phyloP scores from a whole-genome alignment of 2,329 filamentous ascomycete species.

The Epichloe uncinata region DNA sequence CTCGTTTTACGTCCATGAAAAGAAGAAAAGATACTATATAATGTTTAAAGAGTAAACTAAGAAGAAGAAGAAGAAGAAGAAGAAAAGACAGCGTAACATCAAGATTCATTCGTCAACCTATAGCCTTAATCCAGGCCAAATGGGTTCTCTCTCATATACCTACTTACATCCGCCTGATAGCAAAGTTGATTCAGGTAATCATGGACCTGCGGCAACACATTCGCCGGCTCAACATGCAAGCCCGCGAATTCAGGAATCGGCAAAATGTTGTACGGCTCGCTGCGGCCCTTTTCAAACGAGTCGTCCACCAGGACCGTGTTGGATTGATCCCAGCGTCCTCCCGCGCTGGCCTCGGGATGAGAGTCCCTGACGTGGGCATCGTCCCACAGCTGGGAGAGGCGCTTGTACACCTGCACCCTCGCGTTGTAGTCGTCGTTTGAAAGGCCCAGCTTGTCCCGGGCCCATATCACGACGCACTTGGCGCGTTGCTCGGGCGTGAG shows the following conservation, averaged over 20 bases:
- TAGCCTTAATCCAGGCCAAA: constrained; percentile 29
- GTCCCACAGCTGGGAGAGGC: constrained; percentile 60
- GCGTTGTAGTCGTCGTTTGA: constrained; percentile 46
- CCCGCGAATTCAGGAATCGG: constrained; percentile 65
- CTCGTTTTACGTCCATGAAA: not conserved
- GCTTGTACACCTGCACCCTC: constrained; percentile 83
- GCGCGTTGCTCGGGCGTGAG: constrained; percentile 40
- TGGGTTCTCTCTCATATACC: constrained; percentile 39
- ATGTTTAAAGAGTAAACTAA: not conserved
- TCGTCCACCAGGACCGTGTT: constrained; percentile 92
- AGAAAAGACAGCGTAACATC: not conserved
- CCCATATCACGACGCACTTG: constrained; percentile 60
- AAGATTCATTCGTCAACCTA: constrained; percentile 1
- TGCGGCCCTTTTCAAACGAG: constrained; percentile 62
- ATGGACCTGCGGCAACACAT: constrained; percentile 44
- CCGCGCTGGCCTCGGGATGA: constrained; percentile 28
- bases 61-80: not conserved
- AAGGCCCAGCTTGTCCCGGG: constrained; percentile 62
- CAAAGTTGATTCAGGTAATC: constrained; percentile 46
- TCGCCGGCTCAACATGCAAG: constrained; percentile 22
- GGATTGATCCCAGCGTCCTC: constrained; percentile 55
- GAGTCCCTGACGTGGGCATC: constrained; percentile 28
- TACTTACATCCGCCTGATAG: constrained; percentile 46
- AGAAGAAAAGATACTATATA: not conserved
- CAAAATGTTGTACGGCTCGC: constrained; percentile 74